These are phyloP conservation scores for Didymella arachidicola DNA, from an alignment of 2,329 filamentous ascomycete species.

Conservation along the genomic window DNA sequence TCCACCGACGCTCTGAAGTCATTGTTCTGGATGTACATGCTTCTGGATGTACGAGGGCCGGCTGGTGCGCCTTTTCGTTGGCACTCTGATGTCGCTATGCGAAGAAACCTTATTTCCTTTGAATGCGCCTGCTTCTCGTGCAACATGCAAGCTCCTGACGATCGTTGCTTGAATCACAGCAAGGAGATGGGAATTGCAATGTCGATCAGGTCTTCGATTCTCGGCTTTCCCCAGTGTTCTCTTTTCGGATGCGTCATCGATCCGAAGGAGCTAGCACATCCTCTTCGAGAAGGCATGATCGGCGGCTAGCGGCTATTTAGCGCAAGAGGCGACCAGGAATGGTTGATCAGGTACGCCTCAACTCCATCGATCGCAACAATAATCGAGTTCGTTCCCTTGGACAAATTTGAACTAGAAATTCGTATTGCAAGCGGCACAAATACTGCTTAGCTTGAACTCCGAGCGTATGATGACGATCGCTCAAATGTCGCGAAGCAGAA, in stretches of 20 bases:
- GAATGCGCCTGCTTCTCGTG: neutral
- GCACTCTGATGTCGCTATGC: neutral
- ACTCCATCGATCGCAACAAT: neutral
- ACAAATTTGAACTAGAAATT: neutral
- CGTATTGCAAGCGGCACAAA: neutral
- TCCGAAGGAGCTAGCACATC: neutral
- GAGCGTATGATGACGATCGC: neutral
- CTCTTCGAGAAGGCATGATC: conserved; percentile 9
- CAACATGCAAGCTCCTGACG: conserved; percentile 1
- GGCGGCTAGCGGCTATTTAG: neutral
- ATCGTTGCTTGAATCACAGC: neutral
- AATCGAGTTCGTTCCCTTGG: neutral
- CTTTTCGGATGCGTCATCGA: conserved; percentile 9
- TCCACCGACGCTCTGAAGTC: neutral
- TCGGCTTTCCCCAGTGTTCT: neutral
- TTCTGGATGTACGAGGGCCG: neutral
- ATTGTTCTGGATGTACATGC: neutral
- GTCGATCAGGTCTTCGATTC: conserved; percentile 3
- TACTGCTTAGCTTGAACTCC: too few relatives aligned
- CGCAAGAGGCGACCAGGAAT: neutral
- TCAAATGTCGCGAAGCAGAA: neutral
- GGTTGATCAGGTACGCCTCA: neutral
- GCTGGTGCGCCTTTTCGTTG: neutral
- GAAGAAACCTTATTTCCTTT: neutral
- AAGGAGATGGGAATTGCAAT: conserved; percentile 6